Conservation (phyloP, 1,139 yeast species). For the Yamadazyma spencermartinsiae region DNA sequence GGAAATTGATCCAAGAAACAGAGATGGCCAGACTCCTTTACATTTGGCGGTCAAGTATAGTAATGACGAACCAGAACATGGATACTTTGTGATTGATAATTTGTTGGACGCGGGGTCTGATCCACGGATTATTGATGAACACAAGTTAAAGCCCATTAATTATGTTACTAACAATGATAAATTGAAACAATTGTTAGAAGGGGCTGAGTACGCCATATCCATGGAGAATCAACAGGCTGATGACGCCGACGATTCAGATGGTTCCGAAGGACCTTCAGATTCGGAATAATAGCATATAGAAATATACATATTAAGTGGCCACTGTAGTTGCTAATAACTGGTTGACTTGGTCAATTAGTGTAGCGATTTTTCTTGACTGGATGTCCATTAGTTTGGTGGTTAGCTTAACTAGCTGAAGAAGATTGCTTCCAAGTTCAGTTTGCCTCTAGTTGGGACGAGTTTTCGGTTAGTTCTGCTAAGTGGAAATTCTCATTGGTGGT, state of each 20-base stretch:
- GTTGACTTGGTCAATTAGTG: no score
- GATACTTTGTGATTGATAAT: constrained; percentile 74
- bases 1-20: constrained; percentile 79
- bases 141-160: constrained; percentile 70
- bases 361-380: no score
- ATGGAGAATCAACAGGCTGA: constrained; percentile 34
- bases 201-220: constrained; percentile 74
- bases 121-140: constrained; percentile 49
- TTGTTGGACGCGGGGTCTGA: constrained; percentile 92
- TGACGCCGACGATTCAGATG: constrained; percentile 22
- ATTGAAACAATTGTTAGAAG: constrained; percentile 64
- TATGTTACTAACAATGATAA: constrained; percentile 55
- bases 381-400: no score
- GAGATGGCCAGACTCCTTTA: constrained; percentile 85
- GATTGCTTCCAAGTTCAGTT: no score
- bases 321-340: no score
- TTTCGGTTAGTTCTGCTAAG: no score
- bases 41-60: constrained; percentile 83
- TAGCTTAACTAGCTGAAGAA: no score
- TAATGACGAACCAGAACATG: constrained; percentile 80
- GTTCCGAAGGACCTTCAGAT: constrained; percentile 34
- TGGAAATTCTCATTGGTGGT: constrained; percentile 35
- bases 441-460: no score
- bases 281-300: constrained; percentile 9
- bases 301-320: neutral